Conservation (phyloP, 257 asterid species). For the Primulina eburnea region DNA sequence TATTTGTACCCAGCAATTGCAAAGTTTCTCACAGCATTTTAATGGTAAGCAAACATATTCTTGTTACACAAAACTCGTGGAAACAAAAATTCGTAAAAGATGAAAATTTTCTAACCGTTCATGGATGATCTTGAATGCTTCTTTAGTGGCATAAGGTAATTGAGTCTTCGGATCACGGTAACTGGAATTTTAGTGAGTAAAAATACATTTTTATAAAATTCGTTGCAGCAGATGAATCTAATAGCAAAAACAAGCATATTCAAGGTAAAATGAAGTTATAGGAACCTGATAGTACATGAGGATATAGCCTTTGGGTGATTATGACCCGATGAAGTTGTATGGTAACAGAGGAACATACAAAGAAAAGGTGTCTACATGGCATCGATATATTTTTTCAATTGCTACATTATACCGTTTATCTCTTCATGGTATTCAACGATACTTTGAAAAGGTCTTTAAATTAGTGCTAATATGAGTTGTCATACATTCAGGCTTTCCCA, state of each 20-base stretch:
- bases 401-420: neutral
- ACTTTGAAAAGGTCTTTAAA: no score
- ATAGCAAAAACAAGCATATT: slow-evolving; percentile 3
- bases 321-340: neutral
- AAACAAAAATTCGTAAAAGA: slow-evolving; percentile 7
- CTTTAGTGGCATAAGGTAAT: slow-evolving; percentile 86
- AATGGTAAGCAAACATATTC: neutral
- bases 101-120: slow-evolving; percentile 42
- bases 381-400: slow-evolving; percentile 3
- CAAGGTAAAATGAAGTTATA: slow-evolving; percentile 7
- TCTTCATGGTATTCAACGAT: neutral
- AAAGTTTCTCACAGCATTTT: slow-evolving; percentile 11
- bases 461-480: no score
- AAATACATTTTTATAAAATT: slow-evolving; percentile 8
- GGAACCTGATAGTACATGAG: neutral
- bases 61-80: slow-evolving; percentile 1
- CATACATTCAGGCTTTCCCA: no score
- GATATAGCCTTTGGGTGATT: neutral
- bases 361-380: neutral
- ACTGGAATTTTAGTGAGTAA: slow-evolving; percentile 35
- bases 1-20: slow-evolving; percentile 9
- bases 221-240: slow-evolving; percentile 1
- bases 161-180: slow-evolving; percentile 91
- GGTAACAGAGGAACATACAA: slow-evolving; percentile 6
- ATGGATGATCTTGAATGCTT: slow-evolving; percentile 83